phyloP scores from a whole-genome alignment of 176 grass and related monocot species.

The Triticum urartu region DNA sequence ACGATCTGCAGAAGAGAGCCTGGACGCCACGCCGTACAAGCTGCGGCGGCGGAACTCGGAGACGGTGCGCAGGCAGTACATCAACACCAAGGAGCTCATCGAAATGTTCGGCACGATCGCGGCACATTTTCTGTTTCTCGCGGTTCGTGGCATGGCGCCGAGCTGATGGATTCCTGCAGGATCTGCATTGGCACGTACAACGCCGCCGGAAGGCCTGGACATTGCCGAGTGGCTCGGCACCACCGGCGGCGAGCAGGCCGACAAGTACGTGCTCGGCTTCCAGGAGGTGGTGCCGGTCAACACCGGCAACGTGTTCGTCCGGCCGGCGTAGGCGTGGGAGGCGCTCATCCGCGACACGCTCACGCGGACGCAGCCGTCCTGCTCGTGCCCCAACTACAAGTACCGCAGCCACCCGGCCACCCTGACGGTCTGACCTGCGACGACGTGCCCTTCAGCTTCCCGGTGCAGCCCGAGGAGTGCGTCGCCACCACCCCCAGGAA shows the following conservation, averaged over 20 bases:
- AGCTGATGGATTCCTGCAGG: slow-evolving; percentile 23
- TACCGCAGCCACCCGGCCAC: slow-evolving; percentile 74
- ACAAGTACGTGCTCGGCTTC: slow-evolving; percentile 86
- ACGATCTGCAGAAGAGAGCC: slow-evolving; percentile 27
- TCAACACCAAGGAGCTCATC: slow-evolving; percentile 74
- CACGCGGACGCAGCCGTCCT: slow-evolving; percentile 28
- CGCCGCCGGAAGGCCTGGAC: slow-evolving; percentile 56
- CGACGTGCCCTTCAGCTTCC: slow-evolving; percentile 30
- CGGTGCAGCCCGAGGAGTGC: neutral
- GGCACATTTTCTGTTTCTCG: neutral
- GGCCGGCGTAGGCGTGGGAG: slow-evolving; percentile 76
- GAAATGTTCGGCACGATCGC: neutral
- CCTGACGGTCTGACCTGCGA: neutral
- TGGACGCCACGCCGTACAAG: slow-evolving; percentile 56
- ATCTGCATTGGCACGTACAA: slow-evolving; percentile 82
- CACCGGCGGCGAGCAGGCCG: slow-evolving; percentile 59
- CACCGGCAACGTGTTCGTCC: slow-evolving; percentile 78
- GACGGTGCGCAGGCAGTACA: slow-evolving; percentile 86
- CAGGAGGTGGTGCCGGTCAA: slow-evolving; percentile 93
- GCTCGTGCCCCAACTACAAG: slow-evolving; percentile 39
- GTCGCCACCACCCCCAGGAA: slow-evolving; percentile 23
- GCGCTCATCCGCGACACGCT: slow-evolving; percentile 66
- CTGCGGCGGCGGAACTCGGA: slow-evolving; percentile 72
- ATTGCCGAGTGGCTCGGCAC: slow-evolving; percentile 62
- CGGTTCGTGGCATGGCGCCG: neutral